Conservation (phyloP, 176 grass and related monocot genomes). For the Triticum monococcum region DNA sequence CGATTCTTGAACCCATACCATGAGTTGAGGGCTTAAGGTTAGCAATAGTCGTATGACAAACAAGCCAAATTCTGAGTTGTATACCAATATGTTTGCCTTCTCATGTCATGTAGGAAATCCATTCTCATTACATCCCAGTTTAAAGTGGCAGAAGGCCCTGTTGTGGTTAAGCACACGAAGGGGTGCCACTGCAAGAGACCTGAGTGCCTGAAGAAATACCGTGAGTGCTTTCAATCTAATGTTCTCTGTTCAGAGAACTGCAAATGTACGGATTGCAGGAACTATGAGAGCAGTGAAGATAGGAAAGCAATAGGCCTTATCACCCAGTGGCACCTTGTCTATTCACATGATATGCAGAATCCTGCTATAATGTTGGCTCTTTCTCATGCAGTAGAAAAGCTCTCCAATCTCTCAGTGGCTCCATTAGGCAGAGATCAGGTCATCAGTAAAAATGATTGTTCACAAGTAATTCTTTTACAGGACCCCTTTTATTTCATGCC, state of each 20-base stretch:
- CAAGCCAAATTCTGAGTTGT: no score
- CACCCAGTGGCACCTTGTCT: not conserved
- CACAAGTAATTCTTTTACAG: slow-evolving; percentile 33
- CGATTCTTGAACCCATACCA: no score
- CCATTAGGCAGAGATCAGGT: slow-evolving; percentile 10
- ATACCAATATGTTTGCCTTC: no score
- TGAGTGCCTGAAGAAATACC: slow-evolving; percentile 46
- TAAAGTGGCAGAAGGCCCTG: slow-evolving; percentile 11
- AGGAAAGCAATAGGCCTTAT: slow-evolving; percentile 28
- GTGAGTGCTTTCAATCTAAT: slow-evolving; percentile 43
- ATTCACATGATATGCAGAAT: slow-evolving; percentile 31
- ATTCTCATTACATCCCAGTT: slow-evolving; percentile 7
- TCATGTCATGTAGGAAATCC: no score
- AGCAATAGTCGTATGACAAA: no score
- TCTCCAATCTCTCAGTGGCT: not conserved
- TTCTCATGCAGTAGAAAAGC: slow-evolving; percentile 19
- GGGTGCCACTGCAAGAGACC: slow-evolving; percentile 12
- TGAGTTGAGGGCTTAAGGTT: no score
- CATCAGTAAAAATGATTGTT: slow-evolving; percentile 15
- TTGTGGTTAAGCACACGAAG: slow-evolving; percentile 37
- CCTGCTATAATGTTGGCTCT: slow-evolving; percentile 16
- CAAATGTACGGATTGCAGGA: not conserved
- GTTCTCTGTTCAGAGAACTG: slow-evolving; percentile 49
- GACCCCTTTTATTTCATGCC: not conserved
- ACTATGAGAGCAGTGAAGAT: no score